Percentiles rank a stretch among this genome's conserved stretches.
Conservation (phyloP, 2,329 filamentous ascomycete genomes). For the Colletotrichum simmondsii region DNA sequence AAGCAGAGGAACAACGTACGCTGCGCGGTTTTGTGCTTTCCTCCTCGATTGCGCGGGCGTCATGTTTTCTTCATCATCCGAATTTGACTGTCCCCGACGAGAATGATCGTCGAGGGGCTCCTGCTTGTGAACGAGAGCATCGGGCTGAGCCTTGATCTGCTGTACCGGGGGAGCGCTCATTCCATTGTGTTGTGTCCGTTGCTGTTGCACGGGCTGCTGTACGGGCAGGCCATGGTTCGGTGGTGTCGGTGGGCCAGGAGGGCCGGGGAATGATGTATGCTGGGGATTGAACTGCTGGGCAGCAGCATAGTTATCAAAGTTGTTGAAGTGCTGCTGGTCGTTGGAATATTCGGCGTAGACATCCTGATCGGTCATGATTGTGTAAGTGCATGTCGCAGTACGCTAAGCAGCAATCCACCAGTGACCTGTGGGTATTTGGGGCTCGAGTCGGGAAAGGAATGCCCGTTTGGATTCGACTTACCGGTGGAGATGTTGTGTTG, state of each 20-base stretch:
- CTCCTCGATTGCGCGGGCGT: constrained; percentile 68
- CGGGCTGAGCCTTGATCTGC: constrained; percentile 35
- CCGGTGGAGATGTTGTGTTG: constrained; percentile 64
- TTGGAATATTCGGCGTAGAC: constrained; percentile 58
- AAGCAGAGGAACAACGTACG: constrained; percentile 56
- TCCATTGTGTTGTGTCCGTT: constrained; percentile 38
- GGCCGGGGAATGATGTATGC: constrained; percentile 53
- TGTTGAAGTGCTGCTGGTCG: constrained; percentile 61
- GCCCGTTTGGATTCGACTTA: constrained; percentile 48
- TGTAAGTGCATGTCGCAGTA: constrained; percentile 42
- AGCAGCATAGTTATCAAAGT: constrained; percentile 54
- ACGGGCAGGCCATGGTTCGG: constrained; percentile 38
- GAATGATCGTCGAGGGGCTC: constrained; percentile 51
- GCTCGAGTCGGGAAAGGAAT: constrained; percentile 31
- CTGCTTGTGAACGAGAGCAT: constrained; percentile 42
- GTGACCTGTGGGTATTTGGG: constrained; percentile 40
- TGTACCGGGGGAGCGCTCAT: constrained; percentile 40
- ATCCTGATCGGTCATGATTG: constrained; percentile 55
- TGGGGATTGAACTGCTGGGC: constrained; percentile 42
- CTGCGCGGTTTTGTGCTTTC: constrained; percentile 71
- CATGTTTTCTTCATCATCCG: constrained; percentile 63
- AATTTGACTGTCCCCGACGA: constrained; percentile 59
- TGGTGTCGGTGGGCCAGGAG: constrained; percentile 63
- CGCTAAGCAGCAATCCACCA: constrained; percentile 43
- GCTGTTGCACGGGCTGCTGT: constrained; percentile 29